Evolutionary conservation across 1,139 yeast species (phyloP), one percentile per base, ranked within the genome.

Genomic region (Citeromyces siamensis): DNA sequence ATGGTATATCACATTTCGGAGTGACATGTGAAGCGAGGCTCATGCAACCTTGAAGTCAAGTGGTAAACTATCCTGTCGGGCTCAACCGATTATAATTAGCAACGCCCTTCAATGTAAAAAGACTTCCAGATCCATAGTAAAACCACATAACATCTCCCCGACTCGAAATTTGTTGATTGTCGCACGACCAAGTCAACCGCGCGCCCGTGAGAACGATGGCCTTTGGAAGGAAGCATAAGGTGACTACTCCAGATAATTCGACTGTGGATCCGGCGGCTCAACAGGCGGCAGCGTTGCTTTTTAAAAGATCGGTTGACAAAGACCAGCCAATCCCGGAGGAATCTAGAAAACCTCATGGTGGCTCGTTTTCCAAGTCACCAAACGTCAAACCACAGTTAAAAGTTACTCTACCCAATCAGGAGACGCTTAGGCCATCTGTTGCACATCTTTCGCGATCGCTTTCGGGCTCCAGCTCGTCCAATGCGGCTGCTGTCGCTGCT

Each of bases 381-480:
- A 12, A 5, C 6, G 14, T 14, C n/a, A 23, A 8, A 23, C 28
- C 28, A 12, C 6, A 6, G n/a, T 8, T 23, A 4, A 23, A 5
- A 23, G 13, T 23, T 14, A n/a, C 28, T n/a, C 28, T 23, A 14
- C 28, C 28, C 6, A 23, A 14, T 14, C 28, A 23, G 7, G 28
- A 23, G 13, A n/a, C 28, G 13, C 6, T 14, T 5, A 23, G 28
- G 9, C 28, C 28, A 5, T 23, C 28, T 23, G 28, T 14, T 14
- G 9, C 6, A n/a, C 13, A 23, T 8, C 28, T 23, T 23, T 23
- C 28, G 28, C 28, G 28, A 5, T 23, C 28, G n/a, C 28, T n/a
- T 23, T 23, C 28, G 6, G 28, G 28, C 5, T 23, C 28, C 9
- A 23, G 28, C 28, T 23, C 28, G 7, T 23, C 28, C 28, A 23